phyloP scores from a whole-genome alignment of 2,329 filamentous ascomycete genomes.

The Mariannaea elegans region DNA sequence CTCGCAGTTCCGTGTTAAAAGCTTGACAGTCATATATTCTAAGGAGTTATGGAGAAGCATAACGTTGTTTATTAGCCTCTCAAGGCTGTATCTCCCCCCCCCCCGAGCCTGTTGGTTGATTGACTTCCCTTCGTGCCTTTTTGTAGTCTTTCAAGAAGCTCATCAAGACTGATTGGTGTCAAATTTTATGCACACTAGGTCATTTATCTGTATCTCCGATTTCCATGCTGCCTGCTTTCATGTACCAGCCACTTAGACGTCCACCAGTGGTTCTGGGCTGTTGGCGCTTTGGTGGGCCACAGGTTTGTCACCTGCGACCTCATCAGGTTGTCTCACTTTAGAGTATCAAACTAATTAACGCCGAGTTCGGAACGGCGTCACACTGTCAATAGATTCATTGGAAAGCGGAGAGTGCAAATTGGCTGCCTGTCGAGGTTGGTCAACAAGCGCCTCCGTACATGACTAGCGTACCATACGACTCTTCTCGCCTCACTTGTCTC shows the following conservation, averaged over 20 bases:
- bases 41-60: too few species aligned
- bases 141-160: too few species aligned
- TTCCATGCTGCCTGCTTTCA: background rate
- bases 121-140: too few species aligned
- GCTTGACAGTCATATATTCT: too few species aligned
- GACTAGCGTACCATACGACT: constrained; percentile 7
- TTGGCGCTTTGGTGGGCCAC: background rate
- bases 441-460: constrained; percentile 8
- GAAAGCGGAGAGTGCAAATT: constrained; percentile 5
- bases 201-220: background rate
- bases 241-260: background rate
- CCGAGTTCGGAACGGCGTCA: constrained; percentile 4
- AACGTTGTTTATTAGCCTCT: too few species aligned
- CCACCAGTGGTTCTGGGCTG: background rate
- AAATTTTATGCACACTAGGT: too few species aligned
- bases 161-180: too few species aligned
- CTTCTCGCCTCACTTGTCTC: background rate
- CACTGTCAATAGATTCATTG: constrained; percentile 7
- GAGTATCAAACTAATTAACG: constrained; percentile 7
- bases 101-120: too few species aligned
- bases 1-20: too few species aligned
- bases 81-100: too few species aligned
- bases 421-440: background rate
- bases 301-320: constrained; percentile 23
- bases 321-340: constrained; percentile 30